Base-by-base conservation (phyloP, 768 basidiomycete genomes). In the Leccinum fibrillosum region DNA sequence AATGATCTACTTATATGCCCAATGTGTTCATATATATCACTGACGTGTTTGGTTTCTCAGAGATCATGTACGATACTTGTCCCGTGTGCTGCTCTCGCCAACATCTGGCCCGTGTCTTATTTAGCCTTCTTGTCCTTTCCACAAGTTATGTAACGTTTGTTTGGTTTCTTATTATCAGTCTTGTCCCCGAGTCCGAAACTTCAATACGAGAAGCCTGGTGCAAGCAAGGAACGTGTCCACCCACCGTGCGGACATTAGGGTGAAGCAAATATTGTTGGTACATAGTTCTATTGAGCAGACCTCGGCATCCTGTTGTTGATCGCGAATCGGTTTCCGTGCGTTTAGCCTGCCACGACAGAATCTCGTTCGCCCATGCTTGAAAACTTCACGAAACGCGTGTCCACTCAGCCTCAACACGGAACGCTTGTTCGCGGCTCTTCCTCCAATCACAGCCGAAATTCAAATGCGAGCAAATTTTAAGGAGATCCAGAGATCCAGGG, bases 261-360 rank as follows among this genome's bases (percentile, higher is more conserved):
- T 53, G 56, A 56, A 11, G 45, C 54, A 23, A 55, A 26, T 21
- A 61, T 54, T 34, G 59, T 55, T 17, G 61, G 55, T 23, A 28
- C 28, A 10, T 28, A 61, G 13, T 28, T 65, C 57, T 15, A 60
- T 25, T 5, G 55, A 21, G 32, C 17, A 30, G 3, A 2, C 13
- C n/a, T 8, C 3, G 30, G 44, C 25, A 17, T 51, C 9, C 26
- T 34, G 49, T 34, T 49, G 56, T 48, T 57, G 57, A 32, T 66
- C 64, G 4, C 64, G 57, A 50, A 63, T 66, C 23, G 34, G 17
- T 42, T 65, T 53, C 42, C 52, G 48, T 2, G 60, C 48, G 6
- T 62, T 56, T 19, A 64, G 32, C 44, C 63, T 64, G 30, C n/a
- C 37, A 34, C 32, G 10, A 30, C 26, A 37, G n/a, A 17, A 19